Evolutionary conservation across 306 rosid species (phyloP).

Genomic region (Glycine latifolia): DNA sequence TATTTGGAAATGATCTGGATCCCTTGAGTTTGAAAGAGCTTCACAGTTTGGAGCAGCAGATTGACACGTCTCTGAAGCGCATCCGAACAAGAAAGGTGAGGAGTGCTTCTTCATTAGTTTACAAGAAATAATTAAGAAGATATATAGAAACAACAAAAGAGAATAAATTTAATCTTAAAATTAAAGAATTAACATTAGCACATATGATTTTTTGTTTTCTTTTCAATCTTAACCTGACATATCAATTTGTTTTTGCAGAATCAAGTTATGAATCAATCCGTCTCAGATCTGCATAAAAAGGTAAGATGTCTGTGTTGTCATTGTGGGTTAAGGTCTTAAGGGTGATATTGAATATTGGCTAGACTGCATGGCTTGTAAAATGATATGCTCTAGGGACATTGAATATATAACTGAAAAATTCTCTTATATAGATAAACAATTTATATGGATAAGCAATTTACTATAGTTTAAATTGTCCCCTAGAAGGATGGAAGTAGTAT

Average conservation of each 20-base stretch:
- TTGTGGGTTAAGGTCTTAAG: not conserved
- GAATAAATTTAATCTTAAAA: not conserved
- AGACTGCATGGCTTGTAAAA: not conserved
- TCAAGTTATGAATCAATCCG: constrained; percentile 76
- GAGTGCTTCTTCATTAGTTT: constrained; percentile 10
- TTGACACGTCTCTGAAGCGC: constrained; percentile 80
- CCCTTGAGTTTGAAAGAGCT: constrained; percentile 79
- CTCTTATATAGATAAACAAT: not conserved
- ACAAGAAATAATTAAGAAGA: not conserved
- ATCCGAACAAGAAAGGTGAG: constrained; percentile 85
- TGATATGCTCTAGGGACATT: not conserved
- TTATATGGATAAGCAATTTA: not conserved
- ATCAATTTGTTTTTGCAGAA: constrained; percentile 62
- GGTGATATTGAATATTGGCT: not conserved
- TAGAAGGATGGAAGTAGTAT: not conserved
- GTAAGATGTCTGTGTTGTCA: constrained; percentile 48
- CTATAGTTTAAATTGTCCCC: not conserved
- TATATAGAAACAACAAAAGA: not conserved
- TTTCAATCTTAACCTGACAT: not conserved
- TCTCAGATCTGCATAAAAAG: constrained; percentile 77
- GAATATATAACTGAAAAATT: not conserved
- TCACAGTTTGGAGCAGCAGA: constrained; percentile 83
- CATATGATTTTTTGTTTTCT: not conserved
- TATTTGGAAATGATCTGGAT: constrained; percentile 69
- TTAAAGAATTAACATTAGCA: not conserved